phyloP scores from a whole-genome alignment of 1,284 basidiomycete species.

The Athelia sp. region DNA sequence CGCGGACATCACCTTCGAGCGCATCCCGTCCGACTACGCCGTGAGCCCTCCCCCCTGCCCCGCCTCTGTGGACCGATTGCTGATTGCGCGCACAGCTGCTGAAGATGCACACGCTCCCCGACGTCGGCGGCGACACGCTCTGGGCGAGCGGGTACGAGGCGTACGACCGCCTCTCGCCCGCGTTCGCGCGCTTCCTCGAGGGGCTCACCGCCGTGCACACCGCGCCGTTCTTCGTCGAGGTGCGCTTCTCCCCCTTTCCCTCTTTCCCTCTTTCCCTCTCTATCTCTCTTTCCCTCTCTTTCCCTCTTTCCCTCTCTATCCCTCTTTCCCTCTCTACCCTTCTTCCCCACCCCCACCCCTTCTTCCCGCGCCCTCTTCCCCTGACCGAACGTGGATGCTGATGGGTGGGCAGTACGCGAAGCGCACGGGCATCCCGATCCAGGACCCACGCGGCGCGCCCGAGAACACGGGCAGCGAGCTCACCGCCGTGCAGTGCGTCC shows the following conservation, averaged over 20 bases:
- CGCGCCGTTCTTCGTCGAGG: conserved; percentile 47
- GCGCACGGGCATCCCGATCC: conserved; percentile 23
- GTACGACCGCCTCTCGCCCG: conserved; percentile 58
- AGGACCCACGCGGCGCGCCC: conserved; percentile 46
- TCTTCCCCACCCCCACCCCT: too few relatives aligned
- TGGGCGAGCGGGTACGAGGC: conserved; percentile 57
- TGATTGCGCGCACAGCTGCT: conserved; percentile 31
- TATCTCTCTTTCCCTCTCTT: neutral
- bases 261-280: neutral
- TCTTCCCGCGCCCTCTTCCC: neutral
- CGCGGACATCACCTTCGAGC: conserved; percentile 70
- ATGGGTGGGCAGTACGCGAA: conserved; percentile 26
- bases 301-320: too few relatives aligned
- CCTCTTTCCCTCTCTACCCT: too few relatives aligned
- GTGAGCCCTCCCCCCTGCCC: conserved; percentile 21
- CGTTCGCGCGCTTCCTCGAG: conserved; percentile 52
- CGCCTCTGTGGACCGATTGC: too few relatives aligned
- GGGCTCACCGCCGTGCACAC: conserved; percentile 56
- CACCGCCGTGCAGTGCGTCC: conserved; percentile 47
- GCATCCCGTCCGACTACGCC: conserved; percentile 61
- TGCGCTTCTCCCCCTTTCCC: conserved; percentile 9
- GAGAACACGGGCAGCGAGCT: conserved; percentile 55
- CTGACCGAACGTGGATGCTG: conserved; percentile 3
- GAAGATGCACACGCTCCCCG: conserved; percentile 54
- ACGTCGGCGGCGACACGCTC: conserved; percentile 48